Percentiles rank a stretch among this genome's conserved stretches.
These are phyloP conservation scores for Gamsiella multidivaricata DNA, from an alignment of 192 early-diverging fungal species.

Conservation along the genomic window DNA sequence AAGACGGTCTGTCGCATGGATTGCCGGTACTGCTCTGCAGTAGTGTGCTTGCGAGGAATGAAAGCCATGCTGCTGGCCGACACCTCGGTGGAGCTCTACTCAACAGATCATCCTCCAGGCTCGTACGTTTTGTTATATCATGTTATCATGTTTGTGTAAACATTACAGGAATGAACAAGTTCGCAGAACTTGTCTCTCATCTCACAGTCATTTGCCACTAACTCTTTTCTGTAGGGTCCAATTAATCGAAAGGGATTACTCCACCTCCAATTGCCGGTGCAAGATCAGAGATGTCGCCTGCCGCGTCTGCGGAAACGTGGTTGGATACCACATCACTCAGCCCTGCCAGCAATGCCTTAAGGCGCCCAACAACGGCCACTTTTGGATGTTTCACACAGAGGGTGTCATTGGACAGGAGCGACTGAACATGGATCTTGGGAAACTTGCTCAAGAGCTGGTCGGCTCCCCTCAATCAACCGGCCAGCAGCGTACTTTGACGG, in stretches of 20 bases:
- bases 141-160: constrained; percentile 24
- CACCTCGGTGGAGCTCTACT: constrained; percentile 76
- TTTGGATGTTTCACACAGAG: constrained; percentile 95
- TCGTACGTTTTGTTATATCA: constrained; percentile 61
- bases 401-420: constrained; percentile 73
- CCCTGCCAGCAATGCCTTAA: constrained; percentile 90
- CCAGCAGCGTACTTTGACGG: neutral
- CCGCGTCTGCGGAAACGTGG: constrained; percentile 70
- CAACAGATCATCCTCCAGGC: constrained; percentile 77
- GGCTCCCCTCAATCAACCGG: neutral
- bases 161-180: too few species aligned
- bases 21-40: constrained; percentile 72
- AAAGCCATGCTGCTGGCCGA: constrained; percentile 77
- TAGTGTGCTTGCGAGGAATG: constrained; percentile 79
- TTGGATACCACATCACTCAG: constrained; percentile 86
- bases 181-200: neutral
- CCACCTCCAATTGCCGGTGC: constrained; percentile 75
- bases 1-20: constrained; percentile 74
- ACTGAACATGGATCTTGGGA: constrained; percentile 41
- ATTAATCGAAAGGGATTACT: constrained; percentile 76
- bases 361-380: constrained; percentile 95
- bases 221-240: constrained; percentile 58
- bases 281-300: constrained; percentile 80
- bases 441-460: constrained; percentile 35
- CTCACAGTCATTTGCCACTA: neutral